Conservation (phyloP, 441 rosid genomes). For the Viola pubescens region DNA sequence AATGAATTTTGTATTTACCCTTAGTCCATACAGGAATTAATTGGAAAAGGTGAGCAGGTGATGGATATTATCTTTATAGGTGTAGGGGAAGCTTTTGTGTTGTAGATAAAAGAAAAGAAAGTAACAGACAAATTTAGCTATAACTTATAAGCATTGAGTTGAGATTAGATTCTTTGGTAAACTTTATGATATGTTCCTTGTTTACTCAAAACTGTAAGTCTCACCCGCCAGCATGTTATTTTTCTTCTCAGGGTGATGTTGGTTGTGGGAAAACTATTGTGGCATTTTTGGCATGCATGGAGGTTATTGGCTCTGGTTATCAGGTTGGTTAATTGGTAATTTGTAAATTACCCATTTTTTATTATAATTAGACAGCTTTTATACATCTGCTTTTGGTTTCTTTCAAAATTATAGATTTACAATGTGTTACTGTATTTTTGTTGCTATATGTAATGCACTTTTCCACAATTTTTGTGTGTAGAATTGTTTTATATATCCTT, state of each 20-base stretch:
- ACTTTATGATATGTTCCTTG: not conserved
- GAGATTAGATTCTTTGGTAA: not conserved
- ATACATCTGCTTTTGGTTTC: conserved; percentile 4
- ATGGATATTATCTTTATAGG: too few species aligned
- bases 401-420: not conserved
- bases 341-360: conserved; percentile 5
- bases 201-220: too few species aligned
- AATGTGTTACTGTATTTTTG: not conserved
- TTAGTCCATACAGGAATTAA: too few species aligned
- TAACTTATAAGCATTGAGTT: too few species aligned
- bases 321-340: conserved; percentile 51
- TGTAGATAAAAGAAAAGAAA: too few species aligned
- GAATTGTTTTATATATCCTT: not conserved
- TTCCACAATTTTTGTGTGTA: not conserved
- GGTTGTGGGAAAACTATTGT: conserved; percentile 98
- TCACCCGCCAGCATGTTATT: conserved; percentile 11
- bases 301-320: conserved; percentile 84
- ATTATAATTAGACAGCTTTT: not conserved
- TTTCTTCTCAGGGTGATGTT: conserved; percentile 69
- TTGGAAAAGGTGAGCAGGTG: too few species aligned
- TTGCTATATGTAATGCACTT: not conserved
- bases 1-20: too few species aligned
- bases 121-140: too few species aligned
- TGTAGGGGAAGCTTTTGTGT: too few species aligned
- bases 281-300: conserved; percentile 97